Evolutionary conservation across 768 basidiomycete genomes (phyloP).

Genomic region (Sistotremastrum niveocremeum): DNA sequence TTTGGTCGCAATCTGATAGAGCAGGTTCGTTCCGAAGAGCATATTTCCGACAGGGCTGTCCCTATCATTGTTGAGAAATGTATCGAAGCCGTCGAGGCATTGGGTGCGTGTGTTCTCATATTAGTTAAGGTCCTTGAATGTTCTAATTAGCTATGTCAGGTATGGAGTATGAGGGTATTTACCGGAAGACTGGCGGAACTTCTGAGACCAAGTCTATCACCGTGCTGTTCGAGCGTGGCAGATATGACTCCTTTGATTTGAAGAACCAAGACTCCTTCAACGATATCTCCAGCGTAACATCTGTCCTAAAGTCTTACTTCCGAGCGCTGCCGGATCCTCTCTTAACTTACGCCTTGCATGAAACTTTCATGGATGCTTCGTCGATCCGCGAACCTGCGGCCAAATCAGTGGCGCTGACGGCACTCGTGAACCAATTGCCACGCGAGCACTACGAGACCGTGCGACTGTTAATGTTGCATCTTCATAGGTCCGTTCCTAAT

Average conservation of each 20-base stretch:
- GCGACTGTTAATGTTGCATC: conserved; percentile 69
- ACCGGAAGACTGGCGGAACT: conserved; percentile 92
- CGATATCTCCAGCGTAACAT: conserved; percentile 94
- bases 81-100: conserved; percentile 80
- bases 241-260: conserved; percentile 82
- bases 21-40: conserved; percentile 65
- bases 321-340: conserved; percentile 84
- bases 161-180: conserved; percentile 94
- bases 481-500: conserved; percentile 50
- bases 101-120: conserved; percentile 38
- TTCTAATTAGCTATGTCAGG: conserved; percentile 29
- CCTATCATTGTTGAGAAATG: conserved; percentile 93
- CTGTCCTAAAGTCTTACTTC: conserved; percentile 94
- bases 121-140: neutral
- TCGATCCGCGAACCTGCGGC: conserved; percentile 42
- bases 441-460: conserved; percentile 81
- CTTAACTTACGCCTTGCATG: conserved; percentile 82
- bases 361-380: conserved; percentile 66
- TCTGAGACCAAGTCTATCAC: conserved; percentile 88
- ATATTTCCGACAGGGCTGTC: conserved; percentile 26
- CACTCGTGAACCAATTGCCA: conserved; percentile 67
- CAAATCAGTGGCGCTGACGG: conserved; percentile 48
- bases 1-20: conserved; percentile 84
- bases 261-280: conserved; percentile 82
- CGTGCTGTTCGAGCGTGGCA: conserved; percentile 85